A percentile compares a stretch with the other conserved stretches of the same genome.
Evolutionary conservation across 2,329 filamentous ascomycete genomes (phyloP).

Genomic region (Chaetomiaceae sp.): DNA sequence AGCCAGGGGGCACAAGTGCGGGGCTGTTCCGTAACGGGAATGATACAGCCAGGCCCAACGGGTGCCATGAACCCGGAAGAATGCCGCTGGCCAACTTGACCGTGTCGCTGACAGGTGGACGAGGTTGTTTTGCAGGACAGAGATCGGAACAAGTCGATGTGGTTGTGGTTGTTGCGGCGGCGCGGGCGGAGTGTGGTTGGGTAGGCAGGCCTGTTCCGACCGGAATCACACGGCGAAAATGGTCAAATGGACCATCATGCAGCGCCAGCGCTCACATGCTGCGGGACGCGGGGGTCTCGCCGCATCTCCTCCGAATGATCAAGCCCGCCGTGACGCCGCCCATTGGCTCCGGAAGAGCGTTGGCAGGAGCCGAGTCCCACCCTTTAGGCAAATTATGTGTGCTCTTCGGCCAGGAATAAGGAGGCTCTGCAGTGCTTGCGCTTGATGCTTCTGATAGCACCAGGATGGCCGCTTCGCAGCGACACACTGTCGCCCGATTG

Average conservation of each 20-base stretch:
- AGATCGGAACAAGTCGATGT: too few relatives aligned
- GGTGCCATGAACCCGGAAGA: constrained; percentile 14
- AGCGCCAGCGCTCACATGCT: constrained; percentile 9
- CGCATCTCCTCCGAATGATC: neutral
- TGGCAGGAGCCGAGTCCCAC: constrained; percentile 7
- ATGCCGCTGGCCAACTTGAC: neutral
- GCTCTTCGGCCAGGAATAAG: too few relatives aligned
- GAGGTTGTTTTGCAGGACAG: too few relatives aligned
- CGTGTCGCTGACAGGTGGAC: neutral
- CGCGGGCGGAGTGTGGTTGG: too few relatives aligned
- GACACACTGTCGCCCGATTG: too few relatives aligned
- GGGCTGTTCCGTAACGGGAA: constrained; percentile 2
- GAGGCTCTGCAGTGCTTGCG: too few relatives aligned
- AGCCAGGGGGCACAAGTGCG: constrained; percentile 16
- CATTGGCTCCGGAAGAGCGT: constrained; percentile 12
- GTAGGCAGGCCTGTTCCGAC: too few relatives aligned
- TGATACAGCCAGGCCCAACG: neutral
- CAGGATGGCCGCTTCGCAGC: too few relatives aligned
- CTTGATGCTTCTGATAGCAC: too few relatives aligned
- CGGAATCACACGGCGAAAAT: constrained; percentile 2
- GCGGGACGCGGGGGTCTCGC: constrained; percentile 5
- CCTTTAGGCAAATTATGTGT: neutral
- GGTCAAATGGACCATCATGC: neutral
- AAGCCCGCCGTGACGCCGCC: constrained; percentile 1
- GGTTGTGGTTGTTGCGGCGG: too few relatives aligned